Conservation (phyloP, 2,329 filamentous ascomycete species). For the Penicillium sp. region DNA sequence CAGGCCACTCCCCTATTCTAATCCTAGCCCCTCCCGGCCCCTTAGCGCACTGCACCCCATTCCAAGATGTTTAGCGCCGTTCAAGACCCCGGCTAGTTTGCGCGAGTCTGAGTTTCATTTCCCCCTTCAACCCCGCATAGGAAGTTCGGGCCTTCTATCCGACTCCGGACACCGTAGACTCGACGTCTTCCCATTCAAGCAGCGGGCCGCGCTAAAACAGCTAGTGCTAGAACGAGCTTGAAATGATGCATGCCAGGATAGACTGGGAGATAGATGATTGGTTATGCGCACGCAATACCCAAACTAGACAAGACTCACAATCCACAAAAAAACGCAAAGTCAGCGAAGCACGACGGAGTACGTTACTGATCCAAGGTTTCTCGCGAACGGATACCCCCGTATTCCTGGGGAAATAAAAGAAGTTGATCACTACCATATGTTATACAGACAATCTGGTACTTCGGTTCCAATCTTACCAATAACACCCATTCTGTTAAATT, state of each 20-base stretch:
- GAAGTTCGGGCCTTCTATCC: constrained; percentile 17
- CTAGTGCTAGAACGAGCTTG: neutral
- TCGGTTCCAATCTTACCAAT: neutral
- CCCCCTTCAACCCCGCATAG: constrained; percentile 11
- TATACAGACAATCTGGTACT: too few relatives aligned
- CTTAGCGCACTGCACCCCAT: neutral
- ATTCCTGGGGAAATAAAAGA: too few relatives aligned
- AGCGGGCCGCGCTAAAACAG: neutral
- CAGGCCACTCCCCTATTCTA: neutral
- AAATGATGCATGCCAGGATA: neutral
- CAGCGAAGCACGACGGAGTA: too few relatives aligned
- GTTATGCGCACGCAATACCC: neutral
- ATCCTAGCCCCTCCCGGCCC: neutral
- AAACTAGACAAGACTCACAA: neutral
- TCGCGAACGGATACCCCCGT: too few relatives aligned
- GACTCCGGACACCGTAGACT: neutral
- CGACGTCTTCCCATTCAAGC: too few relatives aligned
- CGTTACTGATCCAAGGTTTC: too few relatives aligned
- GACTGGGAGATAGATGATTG: neutral
- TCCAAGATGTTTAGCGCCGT: neutral
- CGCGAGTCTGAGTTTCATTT: constrained; percentile 2
- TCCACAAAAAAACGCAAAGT: too few relatives aligned
- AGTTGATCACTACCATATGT: too few relatives aligned
- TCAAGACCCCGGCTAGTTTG: constrained; percentile 1
- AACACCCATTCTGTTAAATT: too few relatives aligned